Percentiles rank a stretch among this genome's conserved stretches.
Evolutionary conservation across 176 grass and related monocot genomes (phyloP).

Genomic region (Areca catechu): DNA sequence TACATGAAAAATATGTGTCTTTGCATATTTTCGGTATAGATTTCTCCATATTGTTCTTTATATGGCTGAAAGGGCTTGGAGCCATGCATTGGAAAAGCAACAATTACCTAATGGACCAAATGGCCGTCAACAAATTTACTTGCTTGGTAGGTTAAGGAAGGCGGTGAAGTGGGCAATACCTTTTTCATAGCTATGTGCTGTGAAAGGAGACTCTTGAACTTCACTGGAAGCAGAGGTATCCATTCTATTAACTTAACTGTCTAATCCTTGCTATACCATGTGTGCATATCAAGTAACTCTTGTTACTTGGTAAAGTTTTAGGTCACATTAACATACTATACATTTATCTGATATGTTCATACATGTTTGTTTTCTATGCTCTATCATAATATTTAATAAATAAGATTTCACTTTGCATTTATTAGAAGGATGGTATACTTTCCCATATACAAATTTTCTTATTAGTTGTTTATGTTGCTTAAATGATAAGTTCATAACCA

Average conservation of each 20-base stretch:
- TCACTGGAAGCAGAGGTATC: conserved; percentile 91
- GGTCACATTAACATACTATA: too few species aligned
- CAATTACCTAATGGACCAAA: conserved; percentile 69
- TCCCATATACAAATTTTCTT: too few species aligned
- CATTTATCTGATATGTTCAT: too few species aligned
- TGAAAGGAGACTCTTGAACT: conserved; percentile 90
- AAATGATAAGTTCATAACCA: too few species aligned
- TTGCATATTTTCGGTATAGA: conserved; percentile 22
- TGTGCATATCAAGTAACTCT: neutral
- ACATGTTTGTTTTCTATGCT: too few species aligned
- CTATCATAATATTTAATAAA: too few species aligned
- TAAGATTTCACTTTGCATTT: too few species aligned
- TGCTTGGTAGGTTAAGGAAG: conserved; percentile 92
- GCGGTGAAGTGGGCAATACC: conserved; percentile 87
- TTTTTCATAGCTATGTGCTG: conserved; percentile 77
- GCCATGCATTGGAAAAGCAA: conserved; percentile 98
- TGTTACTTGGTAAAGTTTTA: too few species aligned
- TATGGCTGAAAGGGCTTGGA: conserved; percentile 95
- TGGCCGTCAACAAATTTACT: conserved; percentile 69
- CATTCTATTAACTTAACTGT: neutral
- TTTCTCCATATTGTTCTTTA: conserved; percentile 88
- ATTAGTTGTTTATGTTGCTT: too few species aligned
- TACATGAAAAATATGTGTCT: neutral
- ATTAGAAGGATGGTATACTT: too few species aligned
- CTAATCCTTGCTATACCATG: neutral